Percentiles rank a stretch among this genome's conserved stretches.
Conservation (phyloP, 257 asterid genomes). For the Solanum rostratum region DNA sequence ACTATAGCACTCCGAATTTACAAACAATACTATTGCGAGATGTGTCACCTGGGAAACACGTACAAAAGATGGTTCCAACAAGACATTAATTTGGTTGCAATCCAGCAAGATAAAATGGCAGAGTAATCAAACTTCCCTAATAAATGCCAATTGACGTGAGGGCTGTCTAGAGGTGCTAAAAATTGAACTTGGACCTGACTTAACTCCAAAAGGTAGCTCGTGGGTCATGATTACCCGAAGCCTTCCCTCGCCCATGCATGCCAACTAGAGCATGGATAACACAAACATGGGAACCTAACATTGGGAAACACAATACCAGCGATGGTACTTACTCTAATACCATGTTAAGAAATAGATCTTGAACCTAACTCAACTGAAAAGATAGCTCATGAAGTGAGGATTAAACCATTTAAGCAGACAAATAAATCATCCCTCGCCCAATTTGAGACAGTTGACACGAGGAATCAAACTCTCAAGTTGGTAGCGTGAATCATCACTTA, state of each 20-base stretch:
- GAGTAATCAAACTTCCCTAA: not conserved
- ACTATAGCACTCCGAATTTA: not conserved
- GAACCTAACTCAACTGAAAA: not conserved
- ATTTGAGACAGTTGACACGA: not conserved
- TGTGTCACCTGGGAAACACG: no score
- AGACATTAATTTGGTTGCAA: not conserved
- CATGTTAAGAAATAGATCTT: not conserved
- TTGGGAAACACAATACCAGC: not conserved
- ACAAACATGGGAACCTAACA: not conserved
- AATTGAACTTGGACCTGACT: not conserved
- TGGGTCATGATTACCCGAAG: not conserved
- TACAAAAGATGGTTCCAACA: not conserved
- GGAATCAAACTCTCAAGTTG: not conserved
- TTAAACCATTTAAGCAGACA: not conserved
- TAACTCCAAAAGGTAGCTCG: not conserved
- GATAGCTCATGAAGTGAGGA: not conserved
- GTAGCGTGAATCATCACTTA: not conserved
- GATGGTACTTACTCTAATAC: not conserved
- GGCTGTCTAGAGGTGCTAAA: not conserved
- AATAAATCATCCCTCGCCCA: not conserved
- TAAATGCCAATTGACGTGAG: not conserved
- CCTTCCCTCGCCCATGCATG: not conserved
- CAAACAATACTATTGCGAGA: not conserved
- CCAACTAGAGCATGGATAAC: not conserved
- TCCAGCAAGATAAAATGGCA: not conserved